These are phyloP conservation scores for Triadica sebifera DNA, from an alignment of 345 rosid species.

Conservation along the genomic window DNA sequence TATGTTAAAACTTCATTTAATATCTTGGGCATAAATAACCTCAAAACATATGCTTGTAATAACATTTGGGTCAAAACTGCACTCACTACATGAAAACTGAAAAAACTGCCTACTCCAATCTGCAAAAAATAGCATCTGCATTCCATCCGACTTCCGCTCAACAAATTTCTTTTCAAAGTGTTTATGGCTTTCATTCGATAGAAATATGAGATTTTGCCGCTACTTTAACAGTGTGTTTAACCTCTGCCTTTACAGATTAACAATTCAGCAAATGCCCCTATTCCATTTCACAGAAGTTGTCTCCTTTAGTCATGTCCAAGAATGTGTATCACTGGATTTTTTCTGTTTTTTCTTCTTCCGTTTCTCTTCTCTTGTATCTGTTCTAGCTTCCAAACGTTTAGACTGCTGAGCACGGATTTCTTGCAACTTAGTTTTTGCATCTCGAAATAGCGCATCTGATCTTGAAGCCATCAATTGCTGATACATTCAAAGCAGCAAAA, in stretches of 20 bases:
- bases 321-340: conserved; percentile 10
- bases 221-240: not conserved
- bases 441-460: conserved; percentile 80
- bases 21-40: not conserved
- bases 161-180: not conserved
- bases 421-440: conserved; percentile 64
- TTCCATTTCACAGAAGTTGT: not conserved
- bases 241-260: not conserved
- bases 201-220: not conserved
- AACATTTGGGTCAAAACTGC: no score
- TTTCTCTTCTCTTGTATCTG: conserved; percentile 25
- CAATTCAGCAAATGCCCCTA: not conserved
- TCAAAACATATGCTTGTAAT: not conserved
- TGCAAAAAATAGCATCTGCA: not conserved
- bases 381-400: conserved; percentile 26
- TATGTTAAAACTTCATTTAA: no score
- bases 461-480: conserved; percentile 90
- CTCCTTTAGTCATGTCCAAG: conserved; percentile 2
- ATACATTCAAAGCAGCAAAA: not conserved
- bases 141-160: not conserved
- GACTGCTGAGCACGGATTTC: conserved; percentile 30
- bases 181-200: not conserved
- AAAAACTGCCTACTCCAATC: not conserved
- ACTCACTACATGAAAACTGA: not conserved
- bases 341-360: conserved; percentile 25